Evolutionary conservation across 108 stramenopile species (phyloP).

Genomic region (Seminavis robusta): DNA sequence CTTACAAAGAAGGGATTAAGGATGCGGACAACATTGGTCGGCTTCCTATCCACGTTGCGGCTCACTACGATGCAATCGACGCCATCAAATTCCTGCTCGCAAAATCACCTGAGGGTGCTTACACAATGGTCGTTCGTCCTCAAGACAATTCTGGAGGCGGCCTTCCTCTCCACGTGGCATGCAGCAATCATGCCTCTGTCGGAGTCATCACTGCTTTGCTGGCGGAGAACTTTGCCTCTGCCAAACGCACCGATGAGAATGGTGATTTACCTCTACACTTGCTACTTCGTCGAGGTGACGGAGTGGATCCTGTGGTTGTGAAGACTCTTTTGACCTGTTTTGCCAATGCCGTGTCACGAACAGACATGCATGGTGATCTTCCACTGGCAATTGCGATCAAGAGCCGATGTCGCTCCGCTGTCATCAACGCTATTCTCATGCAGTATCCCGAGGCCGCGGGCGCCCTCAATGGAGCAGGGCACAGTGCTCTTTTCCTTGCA

Average conservation of each 20-base stretch:
- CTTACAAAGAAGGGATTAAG: constrained; percentile 87
- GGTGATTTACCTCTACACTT: constrained; percentile 85
- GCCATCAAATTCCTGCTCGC: constrained; percentile 75
- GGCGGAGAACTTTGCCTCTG: constrained; percentile 78
- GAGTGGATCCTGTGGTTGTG: constrained; percentile 82
- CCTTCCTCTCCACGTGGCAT: constrained; percentile 82
- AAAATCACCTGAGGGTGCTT: constrained; percentile 79
- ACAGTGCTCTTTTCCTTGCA: constrained; percentile 70
- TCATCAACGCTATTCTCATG: constrained; percentile 65
- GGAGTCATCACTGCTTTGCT: constrained; percentile 82
- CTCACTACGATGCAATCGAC: constrained; percentile 83
- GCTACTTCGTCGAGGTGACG: constrained; percentile 80
- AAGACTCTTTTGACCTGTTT: constrained; percentile 86
- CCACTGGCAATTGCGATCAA: constrained; percentile 83
- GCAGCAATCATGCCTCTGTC: constrained; percentile 78
- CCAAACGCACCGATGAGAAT: constrained; percentile 79
- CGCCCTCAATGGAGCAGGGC: constrained; percentile 78
- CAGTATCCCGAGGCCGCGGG: constrained; percentile 78
- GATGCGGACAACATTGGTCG: constrained; percentile 76
- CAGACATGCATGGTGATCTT: constrained; percentile 81
- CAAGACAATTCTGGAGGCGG: constrained; percentile 67
- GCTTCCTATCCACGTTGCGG: constrained; percentile 84
- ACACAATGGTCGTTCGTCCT: constrained; percentile 75
- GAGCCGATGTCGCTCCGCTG: constrained; percentile 63
- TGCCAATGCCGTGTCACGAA: constrained; percentile 64